phyloP scores from a whole-genome alignment of 225 moss, liverwort and hornwort genomes.

The Pleurozium schreberi region DNA sequence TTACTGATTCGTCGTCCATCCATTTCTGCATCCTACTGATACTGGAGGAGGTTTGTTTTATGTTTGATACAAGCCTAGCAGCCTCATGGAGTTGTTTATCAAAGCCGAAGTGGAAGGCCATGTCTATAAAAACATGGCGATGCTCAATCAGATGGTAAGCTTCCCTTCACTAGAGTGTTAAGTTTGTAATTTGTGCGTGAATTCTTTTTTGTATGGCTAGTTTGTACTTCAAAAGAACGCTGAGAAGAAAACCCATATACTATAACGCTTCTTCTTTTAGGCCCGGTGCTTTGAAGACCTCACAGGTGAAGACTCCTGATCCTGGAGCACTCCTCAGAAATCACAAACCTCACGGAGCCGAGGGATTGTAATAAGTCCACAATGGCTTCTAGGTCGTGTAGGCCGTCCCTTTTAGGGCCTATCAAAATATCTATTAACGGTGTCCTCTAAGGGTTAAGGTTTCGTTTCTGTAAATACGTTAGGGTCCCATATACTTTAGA shows the following conservation, averaged over 20 bases:
- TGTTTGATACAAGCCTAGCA: slow-evolving; percentile 44
- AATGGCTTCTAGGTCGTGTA: not conserved
- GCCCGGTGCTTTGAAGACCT: not conserved
- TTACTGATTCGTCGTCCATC: not conserved
- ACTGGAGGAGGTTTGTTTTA: not conserved
- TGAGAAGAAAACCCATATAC: not conserved
- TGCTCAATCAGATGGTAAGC: slow-evolving; percentile 35
- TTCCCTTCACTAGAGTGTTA: not conserved
- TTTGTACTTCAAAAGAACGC: not conserved
- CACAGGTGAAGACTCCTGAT: not conserved
- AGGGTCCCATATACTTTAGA: not conserved
- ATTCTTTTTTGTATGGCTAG: not conserved
- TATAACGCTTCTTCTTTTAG: not conserved
- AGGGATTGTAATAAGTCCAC: not conserved
- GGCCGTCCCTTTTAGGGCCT: not conserved
- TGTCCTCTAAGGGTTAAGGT: not conserved
- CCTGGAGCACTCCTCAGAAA: not conserved
- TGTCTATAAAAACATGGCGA: slow-evolving; percentile 9
- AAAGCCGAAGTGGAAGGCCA: slow-evolving; percentile 37
- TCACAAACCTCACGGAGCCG: not conserved
- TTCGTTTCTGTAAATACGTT: not conserved
- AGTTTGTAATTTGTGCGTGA: not conserved
- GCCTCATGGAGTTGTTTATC: slow-evolving; percentile 37
- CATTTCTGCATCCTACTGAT: not conserved
- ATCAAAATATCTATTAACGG: not conserved